Conservation (phyloP, 163 green algal species). For the Scenedesmus sp. region DNA sequence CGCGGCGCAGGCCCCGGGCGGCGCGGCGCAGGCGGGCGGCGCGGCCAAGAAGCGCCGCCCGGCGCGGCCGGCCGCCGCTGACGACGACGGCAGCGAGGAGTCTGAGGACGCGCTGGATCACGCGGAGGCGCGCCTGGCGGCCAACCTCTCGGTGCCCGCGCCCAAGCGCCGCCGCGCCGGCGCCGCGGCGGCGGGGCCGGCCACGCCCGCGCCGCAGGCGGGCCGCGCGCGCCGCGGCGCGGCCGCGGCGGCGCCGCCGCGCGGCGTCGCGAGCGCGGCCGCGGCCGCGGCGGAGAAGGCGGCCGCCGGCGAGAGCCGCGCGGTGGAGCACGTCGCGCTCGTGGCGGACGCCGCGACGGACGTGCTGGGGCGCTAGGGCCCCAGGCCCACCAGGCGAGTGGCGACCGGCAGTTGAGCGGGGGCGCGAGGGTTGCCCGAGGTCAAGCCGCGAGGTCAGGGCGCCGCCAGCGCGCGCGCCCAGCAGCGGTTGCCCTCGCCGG, state of each 20-base stretch:
- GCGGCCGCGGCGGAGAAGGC: conserved; percentile 78
- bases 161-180: not conserved
- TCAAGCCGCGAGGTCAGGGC: too few species aligned
- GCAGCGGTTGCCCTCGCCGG: too few species aligned
- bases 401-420: too few species aligned
- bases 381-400: too few species aligned
- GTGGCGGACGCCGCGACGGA: conserved; percentile 51
- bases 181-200: too few species aligned
- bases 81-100: conserved; percentile 25
- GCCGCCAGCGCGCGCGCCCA: too few species aligned
- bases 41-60: not conserved
- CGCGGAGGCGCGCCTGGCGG: conserved; percentile 32
- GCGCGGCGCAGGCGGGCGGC: not conserved
- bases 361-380: too few species aligned
- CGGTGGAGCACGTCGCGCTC: conserved; percentile 86
- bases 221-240: not conserved
- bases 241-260: conserved; percentile 13
- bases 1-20: too few species aligned
- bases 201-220: not conserved
- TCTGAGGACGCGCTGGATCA: conserved; percentile 44
- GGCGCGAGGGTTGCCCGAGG: too few species aligned
- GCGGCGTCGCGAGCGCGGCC: conserved; percentile 44
- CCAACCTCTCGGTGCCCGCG: conserved; percentile 7
- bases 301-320: conserved; percentile 69
- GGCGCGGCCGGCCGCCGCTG: too few species aligned